A percentile compares a stretch with the other conserved stretches of the same genome.
Conservation (phyloP, 495 filamentous ascomycete species). For the Rusavskia elegans region DNA sequence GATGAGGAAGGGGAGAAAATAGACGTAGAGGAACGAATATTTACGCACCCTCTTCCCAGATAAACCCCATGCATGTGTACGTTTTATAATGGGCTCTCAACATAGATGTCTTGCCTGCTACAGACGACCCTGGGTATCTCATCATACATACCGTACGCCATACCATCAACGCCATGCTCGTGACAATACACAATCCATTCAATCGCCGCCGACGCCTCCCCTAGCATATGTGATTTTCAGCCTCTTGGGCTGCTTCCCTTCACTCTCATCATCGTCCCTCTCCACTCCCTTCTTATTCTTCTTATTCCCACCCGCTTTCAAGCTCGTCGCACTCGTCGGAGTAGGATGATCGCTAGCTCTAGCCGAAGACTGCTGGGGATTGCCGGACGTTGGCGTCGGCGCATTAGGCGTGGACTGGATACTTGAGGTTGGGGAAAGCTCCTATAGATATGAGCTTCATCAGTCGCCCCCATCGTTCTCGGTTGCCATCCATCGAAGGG, state of each 20-base stretch:
- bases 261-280: constrained; percentile 25
- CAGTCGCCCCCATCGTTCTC: neutral
- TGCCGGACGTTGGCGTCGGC: constrained; percentile 31
- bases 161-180: neutral
- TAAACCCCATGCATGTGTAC: no score
- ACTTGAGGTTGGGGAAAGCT: constrained; percentile 32
- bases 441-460: constrained; percentile 14
- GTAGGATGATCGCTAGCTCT: constrained; percentile 13
- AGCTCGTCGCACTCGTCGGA: constrained; percentile 13
- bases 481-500: neutral
- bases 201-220: constrained; percentile 5
- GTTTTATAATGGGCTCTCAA: no score
- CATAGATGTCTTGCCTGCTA: no score
- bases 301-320: constrained; percentile 17
- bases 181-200: neutral
- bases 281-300: constrained; percentile 33
- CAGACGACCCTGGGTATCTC: neutral
- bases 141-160: neutral
- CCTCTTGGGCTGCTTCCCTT: constrained; percentile 28
- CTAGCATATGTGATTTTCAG: constrained; percentile 35
- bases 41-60: no score
- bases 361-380: constrained; percentile 15
- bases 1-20: constrained; percentile 45
- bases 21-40: neutral
- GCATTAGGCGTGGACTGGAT: constrained; percentile 33